Percentiles rank a stretch among this genome's conserved stretches.
These are phyloP conservation scores for Teratosphaeria nubilosa DNA, from an alignment of 2,329 filamentous ascomycete species.

Conservation along the genomic window DNA sequence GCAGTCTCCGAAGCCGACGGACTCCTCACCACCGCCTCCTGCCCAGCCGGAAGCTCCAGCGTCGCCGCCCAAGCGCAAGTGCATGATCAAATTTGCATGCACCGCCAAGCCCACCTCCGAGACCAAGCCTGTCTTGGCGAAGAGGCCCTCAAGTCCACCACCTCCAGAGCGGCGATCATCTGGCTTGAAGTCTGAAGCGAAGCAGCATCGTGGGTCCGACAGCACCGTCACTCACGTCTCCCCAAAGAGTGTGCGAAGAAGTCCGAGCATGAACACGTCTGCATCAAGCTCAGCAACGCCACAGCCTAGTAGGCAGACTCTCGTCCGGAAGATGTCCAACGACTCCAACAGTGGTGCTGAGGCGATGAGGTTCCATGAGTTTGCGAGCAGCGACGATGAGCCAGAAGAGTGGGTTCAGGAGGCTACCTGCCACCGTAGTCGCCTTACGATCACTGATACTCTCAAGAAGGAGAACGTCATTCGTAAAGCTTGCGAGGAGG, in stretches of 20 bases:
- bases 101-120: constrained; percentile 41
- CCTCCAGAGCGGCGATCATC: constrained; percentile 21
- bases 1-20: constrained; percentile 37
- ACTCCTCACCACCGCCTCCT: constrained; percentile 19
- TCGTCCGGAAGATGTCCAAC: constrained; percentile 20
- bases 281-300: constrained; percentile 5
- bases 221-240: constrained; percentile 41
- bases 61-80: constrained; percentile 43
- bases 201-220: constrained; percentile 39
- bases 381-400: constrained; percentile 69
- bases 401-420: constrained; percentile 90
- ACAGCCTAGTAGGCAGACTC: constrained; percentile 16
- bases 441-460: constrained; percentile 82
- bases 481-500: constrained; percentile 75
- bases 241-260: constrained; percentile 34
- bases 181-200: constrained; percentile 1
- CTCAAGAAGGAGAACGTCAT: constrained; percentile 83
- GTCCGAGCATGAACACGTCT: constrained; percentile 12
- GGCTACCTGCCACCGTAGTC: constrained; percentile 51
- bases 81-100: constrained; percentile 66
- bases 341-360: constrained; percentile 30
- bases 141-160: constrained; percentile 32
- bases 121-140: constrained; percentile 22
- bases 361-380: constrained; percentile 70
- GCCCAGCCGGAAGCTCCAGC: constrained; percentile 10